Base-by-base conservation (phyloP, 176 grass and related monocot species). In the Tuctoria greenei region DNA sequence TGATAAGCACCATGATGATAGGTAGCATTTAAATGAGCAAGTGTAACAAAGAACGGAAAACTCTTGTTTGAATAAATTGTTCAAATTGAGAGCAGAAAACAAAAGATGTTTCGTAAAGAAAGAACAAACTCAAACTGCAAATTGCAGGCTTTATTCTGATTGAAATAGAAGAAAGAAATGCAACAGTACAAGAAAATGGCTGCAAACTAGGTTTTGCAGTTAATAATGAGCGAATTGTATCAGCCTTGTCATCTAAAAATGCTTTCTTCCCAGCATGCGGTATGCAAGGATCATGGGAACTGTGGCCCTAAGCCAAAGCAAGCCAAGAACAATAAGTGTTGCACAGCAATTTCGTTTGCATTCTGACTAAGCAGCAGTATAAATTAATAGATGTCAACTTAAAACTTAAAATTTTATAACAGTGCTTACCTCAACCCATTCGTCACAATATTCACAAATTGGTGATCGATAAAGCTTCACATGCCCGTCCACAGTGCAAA, bases 381-480 rank as follows among this genome's bases (percentile, higher is more conserved):
- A 27, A 18, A 44, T 41, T n/a, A n/a, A n/a, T n/a, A n/a, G n/a
- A 62, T 51, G 54, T 59, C 54, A 76, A 78, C 7, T 31, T 52
- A 64, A 62, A 49, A 82, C 74, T 17, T 2, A 75, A 78, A 12
- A 35, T 51, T 41, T 28, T 44, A 44, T 27, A 73, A 72, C 52
- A 38, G 43, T 59, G 34, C 66, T 55, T 83, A 97, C 93, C 81
- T 93, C 71, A 81, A 93, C 63, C 90, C 94, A 97, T 75, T 91
- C 88, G 87, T 87, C 86, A 81, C 39, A 57, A 66, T 85, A 83
- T 83, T 91, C 94, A 84, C 56, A 87, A 84, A 83, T 50, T 55
- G 95, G 91, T 40, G 88, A 71, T 0, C 86, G 76, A 41, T 98
- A 98, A 44, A 98, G 57, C 73, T 88, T 98, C 10, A 98, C 89